Evolutionary conservation across 2,329 filamentous ascomycete species (phyloP), one percentile per base, ranked within the genome.

Genomic region (Endothia cerciana): DNA sequence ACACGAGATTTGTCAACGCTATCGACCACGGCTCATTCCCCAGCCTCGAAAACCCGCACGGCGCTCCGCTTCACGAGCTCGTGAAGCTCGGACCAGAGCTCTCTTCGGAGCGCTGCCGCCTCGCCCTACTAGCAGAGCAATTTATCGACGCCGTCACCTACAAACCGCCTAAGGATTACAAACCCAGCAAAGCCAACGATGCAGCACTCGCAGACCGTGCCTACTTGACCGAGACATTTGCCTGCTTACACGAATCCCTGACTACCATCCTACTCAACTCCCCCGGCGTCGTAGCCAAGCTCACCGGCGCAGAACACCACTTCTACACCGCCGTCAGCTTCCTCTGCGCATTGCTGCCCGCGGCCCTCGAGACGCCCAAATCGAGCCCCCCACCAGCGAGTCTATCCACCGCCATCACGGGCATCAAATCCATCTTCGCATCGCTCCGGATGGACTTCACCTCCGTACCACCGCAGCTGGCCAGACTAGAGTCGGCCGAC

Each of bases 1-100:
- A 77, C 3, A 76, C 75, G 0, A 58, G 72, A 0, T 73, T 87
- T 0, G 71, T 77, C 2, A 80, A 81, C 56, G 77, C 76, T 1
- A 81, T 85, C 2, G 84, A 87, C 72, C 84, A 85, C 57, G 81
- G 81, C 1, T 82, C 83, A 0, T 80, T 87, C 58, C 81, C 84
- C 0, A 79, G 79, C 19, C 79, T 84, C 67, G 80, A 81, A 51
- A 79, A 76, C 47, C 74, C 73, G 19, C 71, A 75, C 22, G 73
- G 73, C 0, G 69, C 74, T 0, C 76, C 81, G 0, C 74, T 85
- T 2, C 77, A 83, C 51, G 73, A 81, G 15, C 74, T 79, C 1
- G 73, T 87, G 6, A 75, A 80, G n/a, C 72, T 85, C 28, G 86
- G 85, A 0, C 85, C 86, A 3, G 75, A 76, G 1, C 80, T 81